Base-by-base conservation (phyloP, 805 yeast species). In the Wickerhamomyces hampshirensis region DNA sequence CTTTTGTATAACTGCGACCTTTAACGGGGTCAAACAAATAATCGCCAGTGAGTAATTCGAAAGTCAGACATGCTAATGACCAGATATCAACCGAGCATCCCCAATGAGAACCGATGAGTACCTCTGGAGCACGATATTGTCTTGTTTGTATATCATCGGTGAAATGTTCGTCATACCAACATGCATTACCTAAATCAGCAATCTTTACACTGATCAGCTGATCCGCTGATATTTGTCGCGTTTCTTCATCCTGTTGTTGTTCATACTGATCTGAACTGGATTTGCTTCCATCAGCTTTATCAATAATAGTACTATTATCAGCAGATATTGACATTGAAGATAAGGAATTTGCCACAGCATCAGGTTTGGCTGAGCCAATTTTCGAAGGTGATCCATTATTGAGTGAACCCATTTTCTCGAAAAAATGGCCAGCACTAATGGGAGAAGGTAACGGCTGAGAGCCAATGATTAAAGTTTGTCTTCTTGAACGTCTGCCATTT, bases 381-480 rank as follows among this genome's bases (percentile, higher is more conserved):
- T 46, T 48, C 27, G 33, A 30, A 7, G 47, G 44, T 1, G 48
- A 46, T 10, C 10, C 21, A 12, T 31, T 35, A 21, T 30, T 33
- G 13, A 29, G 12, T 6, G 18, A 18, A 29, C 21, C 13, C 10
- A 8, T 11, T 30, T 37, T 36, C 2, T 39, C 47, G 32, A 44
- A 42, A 13, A 43, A 31, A 19, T 60, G 58, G 11, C 60, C 46
- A 1, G 91, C 73, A 35, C 89, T 67, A 33, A 87, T 65, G 1
- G 96, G 96, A 1, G 95, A 83, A 4, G 96, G 96, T 39, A 88
- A 65, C 3, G 97, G 97, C 58, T 88, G 95, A 0, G 96, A 86
- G 1, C 95, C 96, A 0, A 94, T 84, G 33, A 88, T 81, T 17
- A 88, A 62, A 0, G 94, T 80, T 44, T 78, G 80, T 27, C 91